Percentiles rank a stretch among this genome's conserved stretches.
Conservation (phyloP, 2,329 filamentous ascomycete species). For the Zymoseptoria ardabiliae region DNA sequence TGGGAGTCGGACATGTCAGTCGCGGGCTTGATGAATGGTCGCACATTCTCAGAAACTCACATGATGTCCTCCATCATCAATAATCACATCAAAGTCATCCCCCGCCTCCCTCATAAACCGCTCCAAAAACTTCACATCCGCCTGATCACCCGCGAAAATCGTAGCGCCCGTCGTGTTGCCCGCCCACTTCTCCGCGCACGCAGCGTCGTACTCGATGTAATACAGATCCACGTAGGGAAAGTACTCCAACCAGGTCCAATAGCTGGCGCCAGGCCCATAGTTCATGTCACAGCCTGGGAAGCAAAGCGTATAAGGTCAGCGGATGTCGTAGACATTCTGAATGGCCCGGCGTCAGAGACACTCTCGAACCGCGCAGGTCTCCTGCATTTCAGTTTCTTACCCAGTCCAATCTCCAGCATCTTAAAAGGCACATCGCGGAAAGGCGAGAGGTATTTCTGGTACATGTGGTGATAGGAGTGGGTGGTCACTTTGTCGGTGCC, state of each 20-base stretch:
- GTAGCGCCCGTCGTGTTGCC: conserved; percentile 31
- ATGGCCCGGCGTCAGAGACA: not conserved
- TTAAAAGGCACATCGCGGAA: conserved; percentile 31
- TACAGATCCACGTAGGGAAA: conserved; percentile 36
- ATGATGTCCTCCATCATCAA: conserved; percentile 36
- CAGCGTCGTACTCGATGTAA: conserved; percentile 36
- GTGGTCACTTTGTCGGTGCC: conserved; percentile 36
- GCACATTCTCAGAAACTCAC: not conserved
- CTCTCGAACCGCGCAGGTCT: conserved; percentile 20
- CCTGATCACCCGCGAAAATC: conserved; percentile 37
- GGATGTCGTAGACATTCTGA: not conserved
- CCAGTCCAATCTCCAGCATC: conserved; percentile 38
- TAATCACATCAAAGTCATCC: conserved; percentile 35
- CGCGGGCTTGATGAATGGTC: too few relatives aligned
- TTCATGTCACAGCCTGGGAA: conserved; percentile 29
- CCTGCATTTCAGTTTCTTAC: conserved; percentile 27
- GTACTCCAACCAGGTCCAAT: conserved; percentile 37
- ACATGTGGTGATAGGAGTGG: conserved; percentile 37
- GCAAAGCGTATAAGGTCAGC: not conserved
- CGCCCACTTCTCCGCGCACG: conserved; percentile 33
- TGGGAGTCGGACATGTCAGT: not conserved
- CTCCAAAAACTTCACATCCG: conserved; percentile 32
- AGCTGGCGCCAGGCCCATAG: conserved; percentile 35
- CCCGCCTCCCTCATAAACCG: conserved; percentile 30
- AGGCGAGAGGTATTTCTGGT: conserved; percentile 33